phyloP scores from a whole-genome alignment of 1,284 basidiomycete genomes.

The Sporisorium reilianum region DNA sequence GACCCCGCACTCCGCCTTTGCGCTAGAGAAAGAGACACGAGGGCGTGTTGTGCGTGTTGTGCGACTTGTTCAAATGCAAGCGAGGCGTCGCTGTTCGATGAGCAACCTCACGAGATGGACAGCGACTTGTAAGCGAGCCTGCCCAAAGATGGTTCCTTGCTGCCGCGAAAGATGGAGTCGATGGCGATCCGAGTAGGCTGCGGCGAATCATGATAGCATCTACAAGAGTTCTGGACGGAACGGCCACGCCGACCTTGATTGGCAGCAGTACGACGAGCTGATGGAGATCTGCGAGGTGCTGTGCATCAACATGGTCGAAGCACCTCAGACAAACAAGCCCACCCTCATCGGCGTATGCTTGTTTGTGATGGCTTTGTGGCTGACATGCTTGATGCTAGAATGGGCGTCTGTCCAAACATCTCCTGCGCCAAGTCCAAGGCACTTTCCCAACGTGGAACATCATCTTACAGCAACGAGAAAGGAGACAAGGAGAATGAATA shows the following conservation, averaged over 20 bases:
- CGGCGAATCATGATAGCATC: conserved; percentile 2
- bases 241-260: background rate
- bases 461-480: conserved; percentile 7
- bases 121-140: background rate
- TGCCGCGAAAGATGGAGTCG: background rate
- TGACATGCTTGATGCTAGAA: background rate
- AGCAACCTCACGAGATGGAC: conserved; percentile 18
- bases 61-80: background rate
- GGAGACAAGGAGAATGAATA: conserved; percentile 20
- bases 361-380: background rate
- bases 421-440: conserved; percentile 8
- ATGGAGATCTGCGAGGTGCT: background rate
- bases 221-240: conserved; percentile 8
- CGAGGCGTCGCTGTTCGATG: background rate
- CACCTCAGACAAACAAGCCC: conserved; percentile 18
- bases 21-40: background rate
- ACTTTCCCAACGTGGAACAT: conserved; percentile 13
- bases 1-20: background rate
- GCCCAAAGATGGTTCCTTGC: conserved; percentile 2
- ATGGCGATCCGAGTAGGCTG: background rate
- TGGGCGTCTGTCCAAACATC: conserved; percentile 4
- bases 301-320: background rate
- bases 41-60: background rate
- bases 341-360: conserved; percentile 5
- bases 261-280: background rate